phyloP scores from a whole-genome alignment of 2,329 filamentous ascomycete genomes.

The Ciborinia camelliae region DNA sequence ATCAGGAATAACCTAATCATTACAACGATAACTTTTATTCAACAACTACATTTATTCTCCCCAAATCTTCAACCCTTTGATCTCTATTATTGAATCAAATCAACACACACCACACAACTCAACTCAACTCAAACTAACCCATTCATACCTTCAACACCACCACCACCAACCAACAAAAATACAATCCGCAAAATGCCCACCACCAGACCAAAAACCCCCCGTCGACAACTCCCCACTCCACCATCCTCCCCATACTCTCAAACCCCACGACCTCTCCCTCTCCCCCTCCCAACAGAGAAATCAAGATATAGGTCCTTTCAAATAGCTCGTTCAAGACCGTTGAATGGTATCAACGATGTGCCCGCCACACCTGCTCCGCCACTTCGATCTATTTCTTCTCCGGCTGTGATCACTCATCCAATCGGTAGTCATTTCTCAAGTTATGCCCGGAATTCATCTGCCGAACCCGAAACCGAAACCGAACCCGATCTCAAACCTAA shows the following conservation, averaged over 20 bases:
- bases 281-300: background rate
- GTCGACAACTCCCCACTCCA: background rate
- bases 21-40: no score
- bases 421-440: no score
- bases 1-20: no score
- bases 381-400: background rate
- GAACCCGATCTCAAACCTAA: no score
- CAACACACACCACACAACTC: no score
- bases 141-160: background rate
- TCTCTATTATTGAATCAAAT: background rate
- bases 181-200: background rate
- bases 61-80: no score
- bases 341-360: no score
- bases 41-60: background rate
- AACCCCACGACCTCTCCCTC: background rate
- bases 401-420: background rate
- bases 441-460: background rate
- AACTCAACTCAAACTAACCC: background rate
- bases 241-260: background rate
- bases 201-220: background rate
- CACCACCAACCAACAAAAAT: background rate
- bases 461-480: background rate
- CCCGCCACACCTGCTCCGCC: no score
- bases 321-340: background rate
- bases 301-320: background rate